These are phyloP conservation scores for Debaryomyces tyrocola DNA, from an alignment of 805 yeast species.

Conservation along the genomic window DNA sequence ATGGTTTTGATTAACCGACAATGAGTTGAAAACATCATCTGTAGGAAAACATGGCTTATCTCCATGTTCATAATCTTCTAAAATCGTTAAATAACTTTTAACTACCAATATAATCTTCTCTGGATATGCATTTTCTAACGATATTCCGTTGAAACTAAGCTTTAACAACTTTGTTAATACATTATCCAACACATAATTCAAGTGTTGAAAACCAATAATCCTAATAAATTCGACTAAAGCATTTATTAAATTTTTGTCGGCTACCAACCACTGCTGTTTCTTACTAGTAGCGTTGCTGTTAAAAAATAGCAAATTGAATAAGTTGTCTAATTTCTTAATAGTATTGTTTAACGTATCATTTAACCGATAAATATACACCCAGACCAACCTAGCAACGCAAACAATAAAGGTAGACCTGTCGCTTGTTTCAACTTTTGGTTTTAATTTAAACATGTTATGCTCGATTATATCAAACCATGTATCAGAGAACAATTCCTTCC, in stretches of 20 bases:
- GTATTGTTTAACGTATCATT: conserved; percentile 89
- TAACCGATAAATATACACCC: conserved; percentile 88
- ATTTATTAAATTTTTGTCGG: conserved; percentile 60
- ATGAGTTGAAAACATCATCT: conserved; percentile 37
- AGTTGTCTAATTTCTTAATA: conserved; percentile 67
- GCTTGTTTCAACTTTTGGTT: conserved; percentile 55
- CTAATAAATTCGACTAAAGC: conserved; percentile 75
- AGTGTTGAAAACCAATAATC: conserved; percentile 73
- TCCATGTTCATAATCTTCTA: conserved; percentile 56
- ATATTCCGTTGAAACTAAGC: conserved; percentile 55
- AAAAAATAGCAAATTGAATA: conserved; percentile 59
- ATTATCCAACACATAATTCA: conserved; percentile 77
- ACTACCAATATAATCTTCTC: conserved; percentile 73
- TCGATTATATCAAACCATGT: conserved; percentile 76
- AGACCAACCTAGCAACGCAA: conserved; percentile 70
- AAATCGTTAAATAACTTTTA: conserved; percentile 67
- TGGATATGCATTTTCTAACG: conserved; percentile 61
- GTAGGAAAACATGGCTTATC: conserved; percentile 76
- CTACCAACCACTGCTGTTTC: conserved; percentile 75
- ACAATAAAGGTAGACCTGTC: conserved; percentile 58
- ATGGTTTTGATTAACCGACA: not conserved
- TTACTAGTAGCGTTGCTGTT: conserved; percentile 38
- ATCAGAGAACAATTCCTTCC: conserved; percentile 67
- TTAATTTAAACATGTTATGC: conserved; percentile 55
- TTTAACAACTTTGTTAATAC: conserved; percentile 70